These are phyloP conservation scores for Saposhnikovia divaricata DNA, from an alignment of 129 eudicot genomes.

Conservation along the genomic window DNA sequence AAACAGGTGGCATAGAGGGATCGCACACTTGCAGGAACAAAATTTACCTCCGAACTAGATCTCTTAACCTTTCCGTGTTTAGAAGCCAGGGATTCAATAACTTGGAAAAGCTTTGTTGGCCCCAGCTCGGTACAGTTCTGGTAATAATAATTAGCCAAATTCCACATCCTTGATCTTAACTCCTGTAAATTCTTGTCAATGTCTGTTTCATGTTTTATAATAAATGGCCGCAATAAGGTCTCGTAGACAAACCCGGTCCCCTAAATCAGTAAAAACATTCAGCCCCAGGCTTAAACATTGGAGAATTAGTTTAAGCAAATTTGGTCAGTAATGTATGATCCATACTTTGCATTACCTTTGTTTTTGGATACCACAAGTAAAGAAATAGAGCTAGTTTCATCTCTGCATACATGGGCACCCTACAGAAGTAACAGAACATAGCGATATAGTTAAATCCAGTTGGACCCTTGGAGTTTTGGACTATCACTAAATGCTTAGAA, in stretches of 20 bases:
- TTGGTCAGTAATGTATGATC: background rate
- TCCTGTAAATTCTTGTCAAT: conserved; percentile 61
- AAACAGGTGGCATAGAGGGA: background rate
- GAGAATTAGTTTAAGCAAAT: background rate
- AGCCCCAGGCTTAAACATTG: background rate
- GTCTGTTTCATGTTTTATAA: conserved; percentile 63
- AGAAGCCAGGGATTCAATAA: conserved; percentile 45
- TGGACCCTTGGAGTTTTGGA: background rate
- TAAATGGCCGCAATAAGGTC: conserved; percentile 58
- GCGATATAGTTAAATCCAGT: background rate
- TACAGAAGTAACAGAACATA: conserved; percentile 11
- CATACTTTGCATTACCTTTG: conserved; percentile 34
- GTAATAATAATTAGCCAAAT: conserved; percentile 72
- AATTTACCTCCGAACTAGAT: conserved; percentile 33
- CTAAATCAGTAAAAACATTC: conserved; percentile 26
- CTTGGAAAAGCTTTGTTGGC: conserved; percentile 50
- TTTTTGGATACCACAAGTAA: conserved; percentile 88
- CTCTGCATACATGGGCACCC: conserved; percentile 97
- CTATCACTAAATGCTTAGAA: background rate
- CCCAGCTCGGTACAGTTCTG: conserved; percentile 76
- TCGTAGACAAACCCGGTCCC: conserved; percentile 75
- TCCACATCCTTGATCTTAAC: conserved; percentile 67
- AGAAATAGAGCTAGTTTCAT: conserved; percentile 79
- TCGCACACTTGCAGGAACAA: background rate
- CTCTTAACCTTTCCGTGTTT: conserved; percentile 20